A percentile compares a stretch with the other conserved stretches of the same genome.
Evolutionary conservation across 2,329 filamentous ascomycete genomes (phyloP).

Genomic region (Ceratocystis destructans): DNA sequence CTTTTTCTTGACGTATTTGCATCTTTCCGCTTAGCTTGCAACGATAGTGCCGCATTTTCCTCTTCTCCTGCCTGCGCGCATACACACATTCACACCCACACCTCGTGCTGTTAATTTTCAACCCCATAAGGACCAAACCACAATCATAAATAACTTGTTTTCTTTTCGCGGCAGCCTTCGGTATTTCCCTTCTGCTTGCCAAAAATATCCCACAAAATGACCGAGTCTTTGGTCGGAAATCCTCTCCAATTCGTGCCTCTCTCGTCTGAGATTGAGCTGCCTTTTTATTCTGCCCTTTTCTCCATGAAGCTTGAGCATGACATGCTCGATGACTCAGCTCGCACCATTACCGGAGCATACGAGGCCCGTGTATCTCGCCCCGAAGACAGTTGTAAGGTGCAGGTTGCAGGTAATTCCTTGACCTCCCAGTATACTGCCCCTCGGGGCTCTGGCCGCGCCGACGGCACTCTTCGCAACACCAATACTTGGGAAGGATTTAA

Average conservation of each 20-base stretch:
- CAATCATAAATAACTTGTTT: no score
- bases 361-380: slow-evolving; percentile 65
- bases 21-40: no score
- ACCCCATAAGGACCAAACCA: no score
- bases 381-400: slow-evolving; percentile 72
- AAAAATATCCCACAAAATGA: slow-evolving; percentile 5
- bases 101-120: no score
- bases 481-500: slow-evolving; percentile 94
- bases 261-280: slow-evolving; percentile 84
- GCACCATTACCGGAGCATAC: slow-evolving; percentile 75
- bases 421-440: slow-evolving; percentile 47
- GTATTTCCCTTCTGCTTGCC: slow-evolving; percentile 22
- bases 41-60: no score
- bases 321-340: slow-evolving; percentile 86
- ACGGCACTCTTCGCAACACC: slow-evolving; percentile 89
- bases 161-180: not conserved
- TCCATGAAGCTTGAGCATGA: slow-evolving; percentile 91
- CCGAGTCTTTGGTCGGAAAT: slow-evolving; percentile 18
- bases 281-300: slow-evolving; percentile 89
- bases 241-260: slow-evolving; percentile 67
- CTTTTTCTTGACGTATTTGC: no score
- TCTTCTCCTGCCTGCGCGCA: no score
- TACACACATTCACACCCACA: no score
- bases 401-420: slow-evolving; percentile 75
- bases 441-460: slow-evolving; percentile 62